A percentile compares a stretch with the other conserved stretches of the same genome.
Conservation (phyloP, 441 rosid genomes). For the Isatis lusitanica region DNA sequence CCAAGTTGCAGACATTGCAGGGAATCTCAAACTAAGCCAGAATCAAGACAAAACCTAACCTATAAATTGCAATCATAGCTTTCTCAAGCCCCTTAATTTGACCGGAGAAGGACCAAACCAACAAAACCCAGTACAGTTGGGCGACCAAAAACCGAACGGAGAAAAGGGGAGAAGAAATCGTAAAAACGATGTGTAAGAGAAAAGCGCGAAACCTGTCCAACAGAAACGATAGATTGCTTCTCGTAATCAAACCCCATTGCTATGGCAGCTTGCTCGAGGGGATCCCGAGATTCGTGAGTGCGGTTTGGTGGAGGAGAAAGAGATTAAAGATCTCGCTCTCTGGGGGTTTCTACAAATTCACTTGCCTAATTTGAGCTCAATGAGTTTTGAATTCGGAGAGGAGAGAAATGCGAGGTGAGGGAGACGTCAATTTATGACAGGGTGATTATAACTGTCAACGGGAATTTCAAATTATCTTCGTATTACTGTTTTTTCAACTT, state of each 20-base stretch:
- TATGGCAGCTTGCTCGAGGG: conserved; percentile 19
- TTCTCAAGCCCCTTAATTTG: background rate
- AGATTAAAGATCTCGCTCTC: background rate
- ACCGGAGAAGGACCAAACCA: background rate
- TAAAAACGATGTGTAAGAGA: background rate
- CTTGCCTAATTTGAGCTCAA: conserved; percentile 6
- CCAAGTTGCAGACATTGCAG: background rate
- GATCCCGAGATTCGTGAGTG: conserved; percentile 18
- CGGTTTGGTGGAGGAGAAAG: background rate
- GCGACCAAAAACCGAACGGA: background rate
- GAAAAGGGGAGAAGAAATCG: background rate
- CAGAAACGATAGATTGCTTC: conserved; percentile 47
- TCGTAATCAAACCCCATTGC: conserved; percentile 67
- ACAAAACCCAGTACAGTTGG: background rate
- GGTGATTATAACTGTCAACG: conserved; percentile 8
- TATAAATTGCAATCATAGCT: background rate
- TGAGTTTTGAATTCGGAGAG: conserved; percentile 17
- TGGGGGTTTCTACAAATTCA: background rate
- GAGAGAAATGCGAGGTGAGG: conserved; percentile 28
- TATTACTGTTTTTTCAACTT: background rate
- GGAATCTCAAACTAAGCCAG: background rate
- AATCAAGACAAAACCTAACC: conserved; percentile 13
- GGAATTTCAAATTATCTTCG: background rate
- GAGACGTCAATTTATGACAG: conserved; percentile 11
- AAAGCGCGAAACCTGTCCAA: conserved; percentile 45